Evolutionary conservation across 1,139 yeast genomes (phyloP).

Genomic region (Pichia sp.): DNA sequence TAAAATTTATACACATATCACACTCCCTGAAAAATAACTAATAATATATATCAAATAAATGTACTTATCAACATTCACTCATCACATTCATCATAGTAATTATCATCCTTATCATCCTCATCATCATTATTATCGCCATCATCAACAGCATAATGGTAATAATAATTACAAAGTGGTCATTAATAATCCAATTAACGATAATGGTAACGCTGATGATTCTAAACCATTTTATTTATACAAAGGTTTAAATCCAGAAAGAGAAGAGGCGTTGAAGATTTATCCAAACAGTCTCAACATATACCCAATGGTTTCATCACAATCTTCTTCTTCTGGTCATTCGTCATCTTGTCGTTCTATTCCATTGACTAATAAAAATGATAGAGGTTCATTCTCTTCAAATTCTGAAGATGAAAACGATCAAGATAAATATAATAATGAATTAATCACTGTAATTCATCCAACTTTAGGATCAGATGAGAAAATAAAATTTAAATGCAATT

Average conservation of each 20-base stretch:
- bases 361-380: background rate
- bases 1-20: too few relatives aligned
- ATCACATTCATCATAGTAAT: too few relatives aligned
- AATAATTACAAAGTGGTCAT: background rate
- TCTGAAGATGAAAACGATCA: conserved; percentile 4
- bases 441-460: conserved; percentile 8
- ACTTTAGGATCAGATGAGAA: conserved; percentile 5
- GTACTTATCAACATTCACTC: too few relatives aligned
- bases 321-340: too few relatives aligned
- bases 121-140: too few relatives aligned
- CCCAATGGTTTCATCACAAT: too few relatives aligned
- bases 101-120: too few relatives aligned
- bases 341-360: too few relatives aligned
- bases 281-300: too few relatives aligned
- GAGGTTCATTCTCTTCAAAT: background rate
- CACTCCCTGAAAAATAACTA: too few relatives aligned
- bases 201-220: background rate
- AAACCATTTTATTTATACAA: conserved; percentile 25
- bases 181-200: background rate
- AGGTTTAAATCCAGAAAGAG: conserved; percentile 10
- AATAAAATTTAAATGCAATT: conserved; percentile 17
- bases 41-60: too few relatives aligned
- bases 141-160: too few relatives aligned
- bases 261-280: conserved; percentile 12
- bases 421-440: background rate